phyloP scores from a whole-genome alignment of 2,329 filamentous ascomycete species.

The Cryphonectria naterciae region DNA sequence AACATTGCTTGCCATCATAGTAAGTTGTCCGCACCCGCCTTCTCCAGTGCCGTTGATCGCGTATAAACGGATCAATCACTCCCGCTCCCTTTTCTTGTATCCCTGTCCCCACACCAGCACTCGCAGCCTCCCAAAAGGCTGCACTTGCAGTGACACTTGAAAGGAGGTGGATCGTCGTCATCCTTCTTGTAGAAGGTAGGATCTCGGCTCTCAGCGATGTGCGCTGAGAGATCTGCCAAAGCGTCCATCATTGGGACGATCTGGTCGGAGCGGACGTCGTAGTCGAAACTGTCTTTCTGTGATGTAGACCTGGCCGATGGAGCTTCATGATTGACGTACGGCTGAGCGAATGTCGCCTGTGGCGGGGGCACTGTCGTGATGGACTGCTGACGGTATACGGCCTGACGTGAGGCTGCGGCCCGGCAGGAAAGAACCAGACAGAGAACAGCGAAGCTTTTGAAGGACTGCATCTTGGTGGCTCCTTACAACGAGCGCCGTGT shows the following conservation, averaged over 20 bases:
- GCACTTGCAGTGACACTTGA: conserved; percentile 6
- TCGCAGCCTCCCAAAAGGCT: conserved; percentile 4
- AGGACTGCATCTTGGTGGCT: background rate
- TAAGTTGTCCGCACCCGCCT: background rate
- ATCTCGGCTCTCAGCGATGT: background rate
- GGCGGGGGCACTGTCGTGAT: background rate
- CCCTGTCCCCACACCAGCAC: conserved; percentile 2
- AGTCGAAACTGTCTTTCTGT: background rate
- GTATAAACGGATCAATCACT: background rate
- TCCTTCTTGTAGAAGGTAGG: background rate
- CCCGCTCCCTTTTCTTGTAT: background rate
- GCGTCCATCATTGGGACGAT: conserved; percentile 1
- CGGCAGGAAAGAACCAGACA: background rate
- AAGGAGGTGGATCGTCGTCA: background rate
- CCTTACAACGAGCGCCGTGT: background rate
- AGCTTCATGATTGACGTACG: background rate
- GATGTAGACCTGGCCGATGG: background rate
- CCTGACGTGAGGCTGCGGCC: background rate
- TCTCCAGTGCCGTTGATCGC: background rate
- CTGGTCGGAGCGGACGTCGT: conserved; percentile 4
- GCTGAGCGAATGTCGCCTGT: background rate
- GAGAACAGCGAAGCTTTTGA: background rate
- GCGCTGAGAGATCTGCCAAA: background rate
- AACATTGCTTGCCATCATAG: background rate
- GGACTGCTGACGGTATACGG: background rate